Conservation (phyloP, 352 stramenopile genomes). For the Achlya hypogyna region DNA sequence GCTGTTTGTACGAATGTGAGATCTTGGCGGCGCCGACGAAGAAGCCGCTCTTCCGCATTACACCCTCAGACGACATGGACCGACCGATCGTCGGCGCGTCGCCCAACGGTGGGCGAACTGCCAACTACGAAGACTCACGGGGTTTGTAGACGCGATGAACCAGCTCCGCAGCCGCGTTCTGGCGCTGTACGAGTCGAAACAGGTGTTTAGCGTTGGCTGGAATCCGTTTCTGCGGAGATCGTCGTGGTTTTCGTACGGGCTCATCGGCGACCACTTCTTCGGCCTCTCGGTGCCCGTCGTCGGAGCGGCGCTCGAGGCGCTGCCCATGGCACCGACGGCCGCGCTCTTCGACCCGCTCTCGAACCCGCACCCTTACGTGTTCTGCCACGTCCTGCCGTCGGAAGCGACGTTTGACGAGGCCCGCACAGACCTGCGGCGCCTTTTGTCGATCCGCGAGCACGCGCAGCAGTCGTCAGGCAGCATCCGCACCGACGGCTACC, state of each 20-base stretch:
- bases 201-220: slow-evolving; percentile 31
- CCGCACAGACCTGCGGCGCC: slow-evolving; percentile 68
- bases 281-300: slow-evolving; percentile 67
- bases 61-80: slow-evolving; percentile 51
- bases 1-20: slow-evolving; percentile 88
- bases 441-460: slow-evolving; percentile 71
- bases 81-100: slow-evolving; percentile 54
- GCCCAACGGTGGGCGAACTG: slow-evolving; percentile 26
- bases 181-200: slow-evolving; percentile 58
- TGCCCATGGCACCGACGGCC: slow-evolving; percentile 61
- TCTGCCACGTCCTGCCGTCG: slow-evolving; percentile 71
- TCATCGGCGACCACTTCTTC: slow-evolving; percentile 76
- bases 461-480: slow-evolving; percentile 76
- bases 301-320: slow-evolving; percentile 47
- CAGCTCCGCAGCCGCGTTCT: slow-evolving; percentile 63
- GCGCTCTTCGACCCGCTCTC: slow-evolving; percentile 27
- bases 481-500: slow-evolving; percentile 77
- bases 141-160: slow-evolving; percentile 40
- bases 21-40: slow-evolving; percentile 29
- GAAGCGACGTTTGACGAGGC: slow-evolving; percentile 66
- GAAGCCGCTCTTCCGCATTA: slow-evolving; percentile 67
- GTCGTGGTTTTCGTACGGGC: slow-evolving; percentile 73
- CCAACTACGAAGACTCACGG: background rate
- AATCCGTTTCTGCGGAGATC: slow-evolving; percentile 68
- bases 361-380: slow-evolving; percentile 60